These are phyloP conservation scores for Paspalum vaginatum DNA, from an alignment of 176 grass and related monocot species.

Conservation along the genomic window DNA sequence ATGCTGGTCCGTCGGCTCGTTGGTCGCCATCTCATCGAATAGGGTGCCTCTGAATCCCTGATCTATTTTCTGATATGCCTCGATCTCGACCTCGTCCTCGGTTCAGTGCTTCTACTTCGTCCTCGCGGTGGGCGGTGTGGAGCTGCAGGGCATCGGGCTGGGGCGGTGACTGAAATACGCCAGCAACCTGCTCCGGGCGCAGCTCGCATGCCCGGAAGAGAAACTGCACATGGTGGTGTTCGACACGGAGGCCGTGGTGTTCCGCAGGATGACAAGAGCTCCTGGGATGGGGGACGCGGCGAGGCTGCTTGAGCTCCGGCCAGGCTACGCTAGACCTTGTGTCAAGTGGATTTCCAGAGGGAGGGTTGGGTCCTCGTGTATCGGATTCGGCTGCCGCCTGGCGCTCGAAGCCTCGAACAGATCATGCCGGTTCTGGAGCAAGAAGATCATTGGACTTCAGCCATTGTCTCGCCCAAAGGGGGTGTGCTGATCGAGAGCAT, in stretches of 20 bases:
- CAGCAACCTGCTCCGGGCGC: conserved; percentile 21
- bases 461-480: conserved; percentile 21
- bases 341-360: background rate
- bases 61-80: background rate
- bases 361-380: background rate
- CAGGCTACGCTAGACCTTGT: conserved; percentile 9
- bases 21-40: too few species aligned
- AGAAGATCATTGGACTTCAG: background rate
- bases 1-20: too few species aligned
- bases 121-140: background rate
- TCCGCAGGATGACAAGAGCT: conserved; percentile 4
- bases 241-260: conserved; percentile 1
- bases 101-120: background rate
- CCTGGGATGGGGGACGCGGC: background rate
- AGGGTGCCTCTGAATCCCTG: background rate
- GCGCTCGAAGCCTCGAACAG: background rate
- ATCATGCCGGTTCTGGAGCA: background rate
- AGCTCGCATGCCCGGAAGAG: background rate
- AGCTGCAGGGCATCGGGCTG: background rate
- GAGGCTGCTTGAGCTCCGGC: conserved; percentile 23
- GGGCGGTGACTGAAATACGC: background rate
- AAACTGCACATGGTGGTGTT: conserved; percentile 26
- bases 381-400: conserved; percentile 8
- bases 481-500: conserved; percentile 25
- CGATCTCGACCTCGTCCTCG: background rate